These are phyloP conservation scores for Lindgomyces ingoldianus DNA, from an alignment of 495 filamentous ascomycete species.

Conservation along the genomic window DNA sequence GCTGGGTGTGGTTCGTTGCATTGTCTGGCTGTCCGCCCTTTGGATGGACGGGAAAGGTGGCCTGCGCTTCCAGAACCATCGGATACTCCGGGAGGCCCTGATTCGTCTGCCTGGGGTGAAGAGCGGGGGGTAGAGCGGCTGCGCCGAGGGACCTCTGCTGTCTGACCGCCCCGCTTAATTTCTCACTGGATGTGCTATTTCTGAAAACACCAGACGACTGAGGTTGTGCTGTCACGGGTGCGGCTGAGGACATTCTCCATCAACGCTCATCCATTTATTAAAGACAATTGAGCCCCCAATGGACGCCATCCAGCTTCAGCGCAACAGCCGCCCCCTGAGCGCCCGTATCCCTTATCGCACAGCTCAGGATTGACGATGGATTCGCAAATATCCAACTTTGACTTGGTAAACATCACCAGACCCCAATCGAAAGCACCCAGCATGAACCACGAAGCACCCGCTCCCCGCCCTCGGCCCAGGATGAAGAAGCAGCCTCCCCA, in stretches of 20 bases:
- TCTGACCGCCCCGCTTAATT: conserved; percentile 29
- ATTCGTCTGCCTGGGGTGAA: neutral
- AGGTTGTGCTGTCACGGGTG: conserved; percentile 22
- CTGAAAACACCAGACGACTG: conserved; percentile 23
- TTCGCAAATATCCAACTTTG: conserved; percentile 33
- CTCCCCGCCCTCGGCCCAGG: conserved; percentile 15
- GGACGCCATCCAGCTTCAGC: conserved; percentile 10
- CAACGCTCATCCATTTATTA: conserved; percentile 15
- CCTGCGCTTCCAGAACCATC: neutral
- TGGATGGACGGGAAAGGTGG: neutral
- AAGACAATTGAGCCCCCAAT: conserved; percentile 11
- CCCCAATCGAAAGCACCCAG: conserved; percentile 31
- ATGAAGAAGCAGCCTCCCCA: conserved; percentile 61
- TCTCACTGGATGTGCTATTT: conserved; percentile 21
- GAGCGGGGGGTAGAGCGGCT: conserved; percentile 8
- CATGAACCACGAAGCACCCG: conserved; percentile 24
- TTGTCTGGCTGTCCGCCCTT: conserved; percentile 13
- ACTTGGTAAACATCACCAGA: conserved; percentile 34
- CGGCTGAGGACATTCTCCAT: conserved; percentile 11
- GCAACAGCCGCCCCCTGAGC: conserved; percentile 1
- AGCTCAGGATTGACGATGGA: conserved; percentile 29
- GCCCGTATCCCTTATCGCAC: neutral
- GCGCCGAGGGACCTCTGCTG: neutral
- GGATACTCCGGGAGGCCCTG: neutral
- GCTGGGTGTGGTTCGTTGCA: conserved; percentile 4